phyloP scores from a whole-genome alignment of 2,329 filamentous ascomycete genomes.

The Phyllosticta citribraziliensis region DNA sequence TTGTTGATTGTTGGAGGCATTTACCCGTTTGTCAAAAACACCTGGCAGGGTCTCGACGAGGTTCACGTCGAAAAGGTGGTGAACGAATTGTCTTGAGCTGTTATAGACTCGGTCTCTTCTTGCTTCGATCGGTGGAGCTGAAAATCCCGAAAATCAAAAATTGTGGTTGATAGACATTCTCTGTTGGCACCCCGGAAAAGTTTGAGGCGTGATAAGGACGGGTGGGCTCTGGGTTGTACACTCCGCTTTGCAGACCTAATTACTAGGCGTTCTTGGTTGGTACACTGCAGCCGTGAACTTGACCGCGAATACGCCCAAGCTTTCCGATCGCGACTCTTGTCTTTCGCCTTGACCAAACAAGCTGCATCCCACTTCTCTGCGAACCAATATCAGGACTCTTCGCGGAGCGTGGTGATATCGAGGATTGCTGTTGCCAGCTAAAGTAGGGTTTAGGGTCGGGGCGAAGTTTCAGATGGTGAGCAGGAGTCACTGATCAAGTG shows the following conservation, averaged over 20 bases:
- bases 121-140: background rate
- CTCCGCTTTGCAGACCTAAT: background rate
- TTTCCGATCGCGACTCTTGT: no score
- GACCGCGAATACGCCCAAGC: no score
- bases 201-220: background rate
- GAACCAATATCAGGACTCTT: no score
- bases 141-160: background rate
- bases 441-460: no score
- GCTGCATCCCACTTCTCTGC: no score
- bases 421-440: no score
- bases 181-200: background rate
- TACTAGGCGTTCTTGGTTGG: background rate
- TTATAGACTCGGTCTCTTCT: no score
- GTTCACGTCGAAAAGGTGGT: background rate
- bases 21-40: background rate
- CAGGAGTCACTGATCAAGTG: no score
- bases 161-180: background rate
- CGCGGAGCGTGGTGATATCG: no score
- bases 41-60: background rate
- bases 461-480: no score
- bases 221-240: background rate
- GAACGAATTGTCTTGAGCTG: background rate
- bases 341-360: no score
- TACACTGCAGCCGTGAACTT: background rate
- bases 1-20: slow-evolving; percentile 8